Evolutionary conservation across 2,329 filamentous ascomycete genomes (phyloP).

Genomic region (Emmonsiellopsis sp.): DNA sequence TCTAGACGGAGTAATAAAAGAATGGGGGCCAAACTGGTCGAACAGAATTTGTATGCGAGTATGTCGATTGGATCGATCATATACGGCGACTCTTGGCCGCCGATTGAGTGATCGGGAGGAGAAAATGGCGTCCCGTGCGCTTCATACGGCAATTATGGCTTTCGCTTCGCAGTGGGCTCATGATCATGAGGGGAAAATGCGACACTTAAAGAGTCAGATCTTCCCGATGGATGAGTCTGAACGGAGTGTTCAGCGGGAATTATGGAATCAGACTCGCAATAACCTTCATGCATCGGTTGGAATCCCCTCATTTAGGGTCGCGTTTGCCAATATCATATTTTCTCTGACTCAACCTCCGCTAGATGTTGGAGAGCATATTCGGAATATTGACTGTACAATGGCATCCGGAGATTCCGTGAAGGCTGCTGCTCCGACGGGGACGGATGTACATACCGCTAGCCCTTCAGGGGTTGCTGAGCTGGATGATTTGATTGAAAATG

Average conservation of each 20-base stretch:
- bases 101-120: constrained; percentile 30
- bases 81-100: constrained; percentile 28
- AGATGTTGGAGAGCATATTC: constrained; percentile 14
- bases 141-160: constrained; percentile 36
- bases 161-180: constrained; percentile 36
- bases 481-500: constrained; percentile 16
- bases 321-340: constrained; percentile 39
- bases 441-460: not conserved
- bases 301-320: constrained; percentile 38
- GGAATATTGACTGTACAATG: not conserved
- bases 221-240: constrained; percentile 22
- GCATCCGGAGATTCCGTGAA: not conserved
- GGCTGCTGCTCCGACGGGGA: not conserved
- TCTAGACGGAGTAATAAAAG: constrained; percentile 14
- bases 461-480: constrained; percentile 5
- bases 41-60: constrained; percentile 38
- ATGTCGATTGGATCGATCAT: constrained; percentile 32
- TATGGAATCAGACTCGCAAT: constrained; percentile 36
- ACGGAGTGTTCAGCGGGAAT: constrained; percentile 27
- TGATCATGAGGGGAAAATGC: not conserved
- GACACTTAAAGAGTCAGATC: constrained; percentile 9
- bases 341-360: constrained; percentile 36
- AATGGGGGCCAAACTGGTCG: constrained; percentile 31
- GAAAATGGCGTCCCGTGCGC: constrained; percentile 28
- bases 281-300: constrained; percentile 29